phyloP scores from a whole-genome alignment of 2,329 filamentous ascomycete genomes.

The Shiraia bambusicola region DNA sequence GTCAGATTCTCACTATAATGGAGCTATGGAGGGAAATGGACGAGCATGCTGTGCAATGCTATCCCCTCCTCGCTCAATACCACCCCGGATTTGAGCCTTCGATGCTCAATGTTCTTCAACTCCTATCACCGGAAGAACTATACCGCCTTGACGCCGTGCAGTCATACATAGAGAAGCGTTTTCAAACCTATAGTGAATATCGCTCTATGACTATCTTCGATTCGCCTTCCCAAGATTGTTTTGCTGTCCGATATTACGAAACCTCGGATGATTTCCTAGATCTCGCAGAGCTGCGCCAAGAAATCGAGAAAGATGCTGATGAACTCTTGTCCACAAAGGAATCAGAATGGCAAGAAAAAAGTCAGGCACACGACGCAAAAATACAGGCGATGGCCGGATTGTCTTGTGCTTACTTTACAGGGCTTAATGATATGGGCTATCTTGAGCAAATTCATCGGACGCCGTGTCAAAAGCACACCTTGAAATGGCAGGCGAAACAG shows the following conservation, averaged over 20 bases:
- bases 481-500: conserved; percentile 37
- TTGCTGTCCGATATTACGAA: conserved; percentile 53
- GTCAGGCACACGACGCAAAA: conserved; percentile 7
- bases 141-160: conserved; percentile 54
- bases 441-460: conserved; percentile 12
- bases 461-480: conserved; percentile 50
- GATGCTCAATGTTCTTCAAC: conserved; percentile 57
- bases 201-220: conserved; percentile 51
- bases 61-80: conserved; percentile 54
- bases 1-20: conserved; percentile 56
- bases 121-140: conserved; percentile 54
- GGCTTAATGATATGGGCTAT: conserved; percentile 6
- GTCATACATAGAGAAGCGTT: conserved; percentile 49
- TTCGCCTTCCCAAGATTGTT: conserved; percentile 45
- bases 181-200: conserved; percentile 10
- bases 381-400: conserved; percentile 23
- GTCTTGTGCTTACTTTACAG: conserved; percentile 34
- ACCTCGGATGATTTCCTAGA: conserved; percentile 18
- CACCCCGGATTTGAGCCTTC: conserved; percentile 54
- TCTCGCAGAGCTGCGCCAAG: conserved; percentile 33
- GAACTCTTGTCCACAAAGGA: conserved; percentile 39
- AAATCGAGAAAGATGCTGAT: conserved; percentile 41
- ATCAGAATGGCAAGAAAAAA: conserved; percentile 42
- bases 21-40: conserved; percentile 63
- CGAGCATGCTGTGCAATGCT: conserved; percentile 43